phyloP scores from a whole-genome alignment of 116 monocot genomes.

The Iris pallida region DNA sequence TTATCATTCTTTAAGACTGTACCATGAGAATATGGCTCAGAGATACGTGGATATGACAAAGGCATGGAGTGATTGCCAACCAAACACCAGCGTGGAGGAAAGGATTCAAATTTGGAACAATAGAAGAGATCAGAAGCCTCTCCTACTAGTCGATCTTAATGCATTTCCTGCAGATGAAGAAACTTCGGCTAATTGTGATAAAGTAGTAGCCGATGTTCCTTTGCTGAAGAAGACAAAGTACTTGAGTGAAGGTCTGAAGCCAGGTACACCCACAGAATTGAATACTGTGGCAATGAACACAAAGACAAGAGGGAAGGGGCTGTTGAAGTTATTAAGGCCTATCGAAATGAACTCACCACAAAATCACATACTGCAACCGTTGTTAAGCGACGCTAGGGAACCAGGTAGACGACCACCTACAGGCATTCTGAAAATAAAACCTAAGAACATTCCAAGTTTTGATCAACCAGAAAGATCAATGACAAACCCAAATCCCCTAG shows the following conservation, averaged over 20 bases:
- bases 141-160: slow-evolving; percentile 73
- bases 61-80: slow-evolving; percentile 38
- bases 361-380: slow-evolving; percentile 17
- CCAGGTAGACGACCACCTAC: slow-evolving; percentile 38
- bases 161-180: slow-evolving; percentile 63
- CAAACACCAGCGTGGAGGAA: slow-evolving; percentile 39
- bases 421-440: slow-evolving; percentile 85
- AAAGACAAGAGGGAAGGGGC: slow-evolving; percentile 57
- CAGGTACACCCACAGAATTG: slow-evolving; percentile 9
- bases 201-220: slow-evolving; percentile 20
- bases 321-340: slow-evolving; percentile 53
- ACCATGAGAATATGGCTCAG: slow-evolving; percentile 60
- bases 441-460: slow-evolving; percentile 17
- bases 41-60: slow-evolving; percentile 56
- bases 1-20: slow-evolving; percentile 60
- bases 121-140: slow-evolving; percentile 33
- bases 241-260: slow-evolving; percentile 14
- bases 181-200: slow-evolving; percentile 12
- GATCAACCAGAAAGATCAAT: slow-evolving; percentile 10
- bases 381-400: slow-evolving; percentile 20
- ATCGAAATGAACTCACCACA: slow-evolving; percentile 22
- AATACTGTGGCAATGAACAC: slow-evolving; percentile 11
- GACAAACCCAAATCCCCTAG: slow-evolving; percentile 1
- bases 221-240: slow-evolving; percentile 31
- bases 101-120: slow-evolving; percentile 54